Base-by-base conservation (phyloP, 1,284 basidiomycete species). In the Leccinum pseudoinsigne region DNA sequence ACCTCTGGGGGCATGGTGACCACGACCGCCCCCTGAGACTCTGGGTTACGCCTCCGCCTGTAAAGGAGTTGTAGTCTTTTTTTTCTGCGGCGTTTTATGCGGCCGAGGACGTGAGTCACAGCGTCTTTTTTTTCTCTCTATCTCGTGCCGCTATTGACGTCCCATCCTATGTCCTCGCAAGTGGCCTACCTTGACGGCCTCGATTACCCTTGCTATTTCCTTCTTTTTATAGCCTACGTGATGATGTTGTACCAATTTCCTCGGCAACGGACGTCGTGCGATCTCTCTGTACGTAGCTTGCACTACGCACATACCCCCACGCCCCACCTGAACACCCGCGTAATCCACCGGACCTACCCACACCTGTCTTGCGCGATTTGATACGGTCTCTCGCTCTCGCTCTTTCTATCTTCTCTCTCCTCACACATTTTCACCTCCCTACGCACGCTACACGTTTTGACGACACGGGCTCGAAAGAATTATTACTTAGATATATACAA, bases 1-100 rank as follows among this genome's bases (percentile, higher is more conserved):
- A 77, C 62, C 65, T 77, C 14, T 75, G 70, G 74, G 75, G 75
- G 1, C 55, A 76, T 28, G 71, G 66, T 21, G 50, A 61, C 18
- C 67, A 68, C 34, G 69, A 71, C 58, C 61, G 66, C 40, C 54
- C 65, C 18, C 42, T 77, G 10, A 72, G 74, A 68, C 67, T 72
- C n/a, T 76, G 75, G 74, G 69, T 78, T 7, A 50, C 69, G 14
- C 60, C 28, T 28, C 28, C 28, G 28, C 28, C 28, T 28, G 26
- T 28, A 28, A 28, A 28, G 26, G 26, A 28, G 26, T 28, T 28
- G 26, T 28, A 28, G 26, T 31, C 59, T 50, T 50, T 26, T 10
- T 11, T 54, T 3, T 28, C n/a, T 50, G 21, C 26, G 26, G 53
- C 53, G 5, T 51, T 40, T 26, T 50, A 11, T 21, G n/a, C 55